A percentile compares a stretch with the other conserved stretches of the same genome.
Conservation (phyloP, 495 filamentous ascomycete species). For the Neurospora intermedia region DNA sequence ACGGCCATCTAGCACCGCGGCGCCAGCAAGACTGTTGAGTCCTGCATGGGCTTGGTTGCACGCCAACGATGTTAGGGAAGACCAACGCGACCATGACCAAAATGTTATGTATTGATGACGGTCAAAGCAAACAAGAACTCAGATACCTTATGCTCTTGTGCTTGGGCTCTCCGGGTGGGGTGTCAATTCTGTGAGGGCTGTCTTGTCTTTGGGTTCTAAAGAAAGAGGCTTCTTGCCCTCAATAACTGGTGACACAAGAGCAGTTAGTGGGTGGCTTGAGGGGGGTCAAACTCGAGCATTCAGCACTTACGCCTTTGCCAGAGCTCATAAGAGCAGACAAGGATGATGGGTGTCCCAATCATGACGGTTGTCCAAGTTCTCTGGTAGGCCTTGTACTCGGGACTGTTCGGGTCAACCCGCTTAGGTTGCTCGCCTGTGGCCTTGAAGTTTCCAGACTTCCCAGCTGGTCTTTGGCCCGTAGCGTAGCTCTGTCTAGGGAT, state of each 20-base stretch:
- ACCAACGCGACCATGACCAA: neutral
- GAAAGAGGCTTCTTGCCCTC: slow-evolving; percentile 11
- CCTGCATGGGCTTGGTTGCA: neutral
- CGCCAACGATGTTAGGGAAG: neutral
- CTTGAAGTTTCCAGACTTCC: neutral
- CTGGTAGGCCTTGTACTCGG: slow-evolving; percentile 30
- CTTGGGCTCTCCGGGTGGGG: neutral
- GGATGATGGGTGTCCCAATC: slow-evolving; percentile 33
- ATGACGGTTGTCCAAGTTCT: slow-evolving; percentile 29
- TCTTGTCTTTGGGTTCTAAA: neutral
- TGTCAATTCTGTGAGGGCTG: neutral
- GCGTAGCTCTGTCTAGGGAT: neutral
- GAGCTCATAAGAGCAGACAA: slow-evolving; percentile 35
- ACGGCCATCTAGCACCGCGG: neutral
- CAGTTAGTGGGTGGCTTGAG: neutral
- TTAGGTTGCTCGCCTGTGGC: slow-evolving; percentile 1
- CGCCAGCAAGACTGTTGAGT: neutral
- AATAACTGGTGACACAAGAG: slow-evolving; percentile 8
- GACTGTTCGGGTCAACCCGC: slow-evolving; percentile 21
- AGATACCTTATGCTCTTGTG: neutral
- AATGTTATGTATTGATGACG: neutral
- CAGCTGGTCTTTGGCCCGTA: neutral
- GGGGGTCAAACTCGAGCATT: neutral
- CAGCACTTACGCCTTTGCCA: slow-evolving; percentile 28
- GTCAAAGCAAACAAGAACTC: neutral